Conservation (phyloP, 805 yeast genomes). For the Metschnikowia corniflorae region DNA sequence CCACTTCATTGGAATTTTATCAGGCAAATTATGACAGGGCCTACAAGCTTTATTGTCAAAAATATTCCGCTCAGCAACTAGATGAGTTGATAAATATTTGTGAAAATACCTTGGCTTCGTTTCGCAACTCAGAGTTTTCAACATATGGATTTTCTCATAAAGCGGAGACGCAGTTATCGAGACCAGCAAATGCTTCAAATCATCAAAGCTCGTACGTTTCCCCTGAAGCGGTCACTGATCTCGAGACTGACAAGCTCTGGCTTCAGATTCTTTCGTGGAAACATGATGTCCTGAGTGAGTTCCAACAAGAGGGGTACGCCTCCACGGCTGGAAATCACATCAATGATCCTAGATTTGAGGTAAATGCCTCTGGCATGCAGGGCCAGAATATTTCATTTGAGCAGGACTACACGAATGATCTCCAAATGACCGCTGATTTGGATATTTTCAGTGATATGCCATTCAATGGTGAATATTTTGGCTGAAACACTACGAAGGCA, state of each 20-base stretch:
- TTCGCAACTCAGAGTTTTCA: slow-evolving; percentile 12
- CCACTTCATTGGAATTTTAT: slow-evolving; percentile 32
- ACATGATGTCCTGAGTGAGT: slow-evolving; percentile 17
- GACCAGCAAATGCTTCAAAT: slow-evolving; percentile 1
- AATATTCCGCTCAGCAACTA: slow-evolving; percentile 22
- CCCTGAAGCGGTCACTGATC: slow-evolving; percentile 17
- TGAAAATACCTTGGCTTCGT: slow-evolving; percentile 13
- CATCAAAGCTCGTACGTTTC: slow-evolving; percentile 4
- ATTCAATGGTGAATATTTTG: slow-evolving; percentile 10
- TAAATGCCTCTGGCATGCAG: too few species aligned
- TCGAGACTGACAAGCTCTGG: slow-evolving; percentile 36
- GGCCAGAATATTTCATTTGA: too few species aligned
- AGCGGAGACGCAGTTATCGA: slow-evolving; percentile 8
- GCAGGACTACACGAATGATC: not conserved
- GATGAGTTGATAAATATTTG: slow-evolving; percentile 23
- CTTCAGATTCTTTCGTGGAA: slow-evolving; percentile 31
- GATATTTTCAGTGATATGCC: slow-evolving; percentile 30
- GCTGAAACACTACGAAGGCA: too few species aligned
- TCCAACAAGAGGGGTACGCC: slow-evolving; percentile 3
- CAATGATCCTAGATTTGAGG: too few species aligned
- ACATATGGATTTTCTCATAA: slow-evolving; percentile 14
- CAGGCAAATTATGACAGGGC: slow-evolving; percentile 20
- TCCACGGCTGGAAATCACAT: not conserved
- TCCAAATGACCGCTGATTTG: slow-evolving; percentile 9
- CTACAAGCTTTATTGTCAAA: slow-evolving; percentile 11